These are phyloP conservation scores for Umbelopsis sp. DNA, from an alignment of 371 early-diverging fungal genomes.

Conservation along the genomic window DNA sequence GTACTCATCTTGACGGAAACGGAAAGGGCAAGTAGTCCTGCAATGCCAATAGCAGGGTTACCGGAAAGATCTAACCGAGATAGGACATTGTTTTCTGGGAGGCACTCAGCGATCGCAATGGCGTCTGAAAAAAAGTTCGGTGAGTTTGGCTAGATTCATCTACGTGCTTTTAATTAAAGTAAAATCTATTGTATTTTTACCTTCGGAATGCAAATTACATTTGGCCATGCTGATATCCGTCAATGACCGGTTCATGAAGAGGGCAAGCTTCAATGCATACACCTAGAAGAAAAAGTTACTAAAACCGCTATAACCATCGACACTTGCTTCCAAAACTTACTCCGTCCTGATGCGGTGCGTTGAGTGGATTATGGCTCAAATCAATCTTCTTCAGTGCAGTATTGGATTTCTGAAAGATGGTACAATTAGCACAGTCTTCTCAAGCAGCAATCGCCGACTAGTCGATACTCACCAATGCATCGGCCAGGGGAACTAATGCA, in stretches of 20 bases:
- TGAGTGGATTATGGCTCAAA: conserved; percentile 30
- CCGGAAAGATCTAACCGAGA: conserved; percentile 72
- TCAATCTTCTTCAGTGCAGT: conserved; percentile 34
- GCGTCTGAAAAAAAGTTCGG: conserved; percentile 46
- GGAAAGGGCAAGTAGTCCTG: conserved; percentile 79
- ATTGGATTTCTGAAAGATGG: conserved; percentile 31
- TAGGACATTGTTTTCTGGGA: conserved; percentile 74
- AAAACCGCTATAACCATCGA: too few species aligned
- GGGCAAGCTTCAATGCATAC: conserved; percentile 59
- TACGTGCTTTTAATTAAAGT: background rate
- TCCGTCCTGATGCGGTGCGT: conserved; percentile 23
- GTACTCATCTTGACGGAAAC: conserved; percentile 75
- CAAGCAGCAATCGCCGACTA: background rate
- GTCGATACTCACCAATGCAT: conserved; percentile 52
- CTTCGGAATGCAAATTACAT: conserved; percentile 65
- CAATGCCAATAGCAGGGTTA: conserved; percentile 75
- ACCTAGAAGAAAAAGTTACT: conserved; percentile 32
- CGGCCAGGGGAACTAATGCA: conserved; percentile 54
- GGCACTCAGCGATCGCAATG: conserved; percentile 77
- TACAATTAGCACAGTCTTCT: background rate
- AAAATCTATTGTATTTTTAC: conserved; percentile 25
- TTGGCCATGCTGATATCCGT: conserved; percentile 65
- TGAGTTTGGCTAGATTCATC: too few species aligned
- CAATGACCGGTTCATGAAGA: conserved; percentile 67
- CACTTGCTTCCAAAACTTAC: background rate